A percentile compares a stretch with the other conserved stretches of the same genome.
These are phyloP conservation scores for Botrytis sinoallii DNA, from an alignment of 2,329 filamentous ascomycete genomes.

Conservation along the genomic window DNA sequence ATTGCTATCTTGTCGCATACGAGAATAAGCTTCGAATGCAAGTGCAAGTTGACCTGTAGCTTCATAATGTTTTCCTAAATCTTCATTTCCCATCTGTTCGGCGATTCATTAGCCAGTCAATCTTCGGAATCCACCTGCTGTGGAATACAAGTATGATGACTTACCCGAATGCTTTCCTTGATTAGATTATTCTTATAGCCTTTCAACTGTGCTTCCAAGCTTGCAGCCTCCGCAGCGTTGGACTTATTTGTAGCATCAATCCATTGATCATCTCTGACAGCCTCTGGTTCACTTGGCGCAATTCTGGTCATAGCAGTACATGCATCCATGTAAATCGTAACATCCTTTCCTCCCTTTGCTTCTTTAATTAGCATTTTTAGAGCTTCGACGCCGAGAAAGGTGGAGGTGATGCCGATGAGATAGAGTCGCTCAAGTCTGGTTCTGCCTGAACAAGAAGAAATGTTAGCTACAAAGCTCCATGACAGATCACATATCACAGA, in stretches of 20 bases:
- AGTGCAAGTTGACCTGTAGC: constrained; percentile 68
- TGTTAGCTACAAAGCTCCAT: constrained; percentile 16
- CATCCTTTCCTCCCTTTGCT: constrained; percentile 73
- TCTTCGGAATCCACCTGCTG: background rate
- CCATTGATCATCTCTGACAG: constrained; percentile 69
- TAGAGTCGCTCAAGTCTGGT: constrained; percentile 78
- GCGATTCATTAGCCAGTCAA: background rate
- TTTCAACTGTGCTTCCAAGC: constrained; percentile 82
- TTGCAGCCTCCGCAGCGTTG: constrained; percentile 66
- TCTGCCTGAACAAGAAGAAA: constrained; percentile 55
- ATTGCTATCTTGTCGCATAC: constrained; percentile 89
- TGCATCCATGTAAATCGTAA: constrained; percentile 66
- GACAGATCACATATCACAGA: background rate
- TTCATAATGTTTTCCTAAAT: constrained; percentile 81
- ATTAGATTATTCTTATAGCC: constrained; percentile 96
- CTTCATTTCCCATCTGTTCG: constrained; percentile 85
- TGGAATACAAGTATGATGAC: constrained; percentile 28
- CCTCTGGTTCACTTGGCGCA: constrained; percentile 65
- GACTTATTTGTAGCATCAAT: constrained; percentile 62
- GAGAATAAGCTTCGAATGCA: constrained; percentile 73
- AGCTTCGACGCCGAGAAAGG: constrained; percentile 73
- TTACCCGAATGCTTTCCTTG: constrained; percentile 90
- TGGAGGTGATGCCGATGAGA: constrained; percentile 76
- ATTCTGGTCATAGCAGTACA: constrained; percentile 62
- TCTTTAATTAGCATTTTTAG: constrained; percentile 73